These are phyloP conservation scores for Penicillium sp. DNA, from an alignment of 2,329 filamentous ascomycete species.

Conservation along the genomic window DNA sequence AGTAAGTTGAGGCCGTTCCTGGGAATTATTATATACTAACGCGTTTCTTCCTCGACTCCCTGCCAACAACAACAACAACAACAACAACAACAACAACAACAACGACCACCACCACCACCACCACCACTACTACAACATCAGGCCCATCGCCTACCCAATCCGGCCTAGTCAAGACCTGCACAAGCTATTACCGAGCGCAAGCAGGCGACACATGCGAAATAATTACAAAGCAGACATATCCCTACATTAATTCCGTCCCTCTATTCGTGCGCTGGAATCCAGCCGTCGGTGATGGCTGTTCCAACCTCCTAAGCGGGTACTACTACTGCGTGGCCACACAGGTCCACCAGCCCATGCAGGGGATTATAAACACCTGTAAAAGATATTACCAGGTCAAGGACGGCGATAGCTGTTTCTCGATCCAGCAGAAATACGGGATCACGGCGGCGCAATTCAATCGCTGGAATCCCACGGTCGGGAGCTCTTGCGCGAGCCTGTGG, in stretches of 20 bases:
- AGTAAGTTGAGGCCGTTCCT: neutral
- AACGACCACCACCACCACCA: neutral
- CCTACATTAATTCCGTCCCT: slow-evolving; percentile 5
- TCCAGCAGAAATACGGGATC: too few species aligned
- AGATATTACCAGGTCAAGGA: too few species aligned
- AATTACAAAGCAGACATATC: slow-evolving; percentile 17
- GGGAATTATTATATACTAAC: neutral
- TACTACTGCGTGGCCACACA: slow-evolving; percentile 19
- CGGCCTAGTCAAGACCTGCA: slow-evolving; percentile 21
- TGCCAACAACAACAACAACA: too few species aligned
- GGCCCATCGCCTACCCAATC: slow-evolving; percentile 23
- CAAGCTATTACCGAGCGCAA: slow-evolving; percentile 22
- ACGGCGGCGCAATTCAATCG: too few species aligned
- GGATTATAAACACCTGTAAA: too few species aligned
- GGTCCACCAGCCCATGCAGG: too few species aligned
- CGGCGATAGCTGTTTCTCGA: too few species aligned
- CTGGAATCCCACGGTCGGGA: too few species aligned
- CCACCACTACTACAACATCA: slow-evolving; percentile 8
- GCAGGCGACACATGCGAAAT: slow-evolving; percentile 22
- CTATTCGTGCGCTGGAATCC: slow-evolving; percentile 24
- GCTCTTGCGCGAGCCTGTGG: too few species aligned
- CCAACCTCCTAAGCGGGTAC: neutral
- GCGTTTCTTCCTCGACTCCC: too few species aligned
- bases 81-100: too few species aligned
- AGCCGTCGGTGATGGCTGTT: slow-evolving; percentile 18